Evolutionary conservation across 208 protist genomes (phyloP), one percentile per base, ranked within the genome.

Genomic region (Zelonia costaricensis): DNA sequence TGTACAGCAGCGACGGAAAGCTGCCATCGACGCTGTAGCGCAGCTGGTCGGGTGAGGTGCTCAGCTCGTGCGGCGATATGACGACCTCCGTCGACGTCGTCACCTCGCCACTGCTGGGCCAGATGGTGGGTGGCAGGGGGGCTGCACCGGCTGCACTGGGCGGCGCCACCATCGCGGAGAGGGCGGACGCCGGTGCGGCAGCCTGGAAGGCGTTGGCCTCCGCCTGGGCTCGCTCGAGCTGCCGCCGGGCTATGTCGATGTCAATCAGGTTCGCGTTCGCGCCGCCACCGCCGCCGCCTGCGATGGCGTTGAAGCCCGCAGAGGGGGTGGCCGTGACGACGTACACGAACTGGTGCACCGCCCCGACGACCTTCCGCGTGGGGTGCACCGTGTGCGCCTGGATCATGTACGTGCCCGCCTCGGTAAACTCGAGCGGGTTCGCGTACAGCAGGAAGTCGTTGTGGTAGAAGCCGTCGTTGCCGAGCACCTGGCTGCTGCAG

Each of bases 21-120:
- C 74, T 81, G 38, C 88, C 88, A 33, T 94, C 88, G 12, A 84
- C 65, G 65, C 88, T 94, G 78, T 92, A 94, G 36, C 83, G 83
- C 13, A 94, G 72, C 67, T 91, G 80, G 58, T 88, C 80, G 4
- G 71, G 60, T 10, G 74, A 68, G 15, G 52, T 62, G 63, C 77
- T 87, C 9, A 64, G 57, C 36, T 74, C 69, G 48, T 82, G 65
- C 3, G 76, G 84, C 13, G 80, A 58, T 23, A 94, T 84, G 45
- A 74, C 54, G 42, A 94, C 90, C 33, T 72, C 69, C 15, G 84
- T 94, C 9, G 76, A 79, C 1, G 76, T 89, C 39, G 80, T 94
- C 23, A 94, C 84, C 36, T 85, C 78, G 22, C 88, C 88, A 4
- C 58, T 49, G 36, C 47, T 53, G 9, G 88, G 88, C 36, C 76